Base-by-base conservation (phyloP, 2,329 filamentous ascomycete species). In the Diaporthe batatas region DNA sequence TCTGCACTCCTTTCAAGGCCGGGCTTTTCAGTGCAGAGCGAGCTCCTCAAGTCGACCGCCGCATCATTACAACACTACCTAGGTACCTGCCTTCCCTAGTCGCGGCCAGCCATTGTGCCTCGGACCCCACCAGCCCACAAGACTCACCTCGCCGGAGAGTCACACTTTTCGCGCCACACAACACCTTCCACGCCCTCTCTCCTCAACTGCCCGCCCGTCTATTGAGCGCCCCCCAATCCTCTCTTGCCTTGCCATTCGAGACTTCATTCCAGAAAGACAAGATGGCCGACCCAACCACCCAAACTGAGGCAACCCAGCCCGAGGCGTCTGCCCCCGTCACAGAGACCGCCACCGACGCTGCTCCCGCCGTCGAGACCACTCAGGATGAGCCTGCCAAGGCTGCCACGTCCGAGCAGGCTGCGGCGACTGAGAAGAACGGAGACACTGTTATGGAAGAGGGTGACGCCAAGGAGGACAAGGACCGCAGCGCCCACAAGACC, bases 401-500 rank as follows among this genome's bases (percentile, higher is more conserved):
- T n/a, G 77, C 82, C 75, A 72, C 74, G 39, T 54, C 75, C 34
- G 68, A 73, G 3, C 77, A 80, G 44, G 76, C 69, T 18, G 75
- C 78, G 23, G 74, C 80, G 70, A 73, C 76, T 34, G 78, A 79
- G 70, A 57, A 75, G 3, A 58, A 72, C n/a, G 79, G 77, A 36
- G 79, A 81, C 59, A 74, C 74, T 36, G 32, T 44, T 12, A 25
- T 21, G 7, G n/a, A 67, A 74, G 77, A 76, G 58, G 76, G 78
- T 62, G 70, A 75, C 47, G 34, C 75, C 65, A 78, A 81, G 64
- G 68, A 72, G 39, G 74, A 73, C 65, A 72, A 74, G 16, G 70
- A 75, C 49, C 68, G 65, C 68, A 23, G 54, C 21, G 83, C 87
- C 71, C 81, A 87, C 72, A 86, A 84, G 84, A 88, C 82, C 71